These are phyloP conservation scores for Hibiscus trionum DNA, from an alignment of 345 rosid species.

Conservation along the genomic window DNA sequence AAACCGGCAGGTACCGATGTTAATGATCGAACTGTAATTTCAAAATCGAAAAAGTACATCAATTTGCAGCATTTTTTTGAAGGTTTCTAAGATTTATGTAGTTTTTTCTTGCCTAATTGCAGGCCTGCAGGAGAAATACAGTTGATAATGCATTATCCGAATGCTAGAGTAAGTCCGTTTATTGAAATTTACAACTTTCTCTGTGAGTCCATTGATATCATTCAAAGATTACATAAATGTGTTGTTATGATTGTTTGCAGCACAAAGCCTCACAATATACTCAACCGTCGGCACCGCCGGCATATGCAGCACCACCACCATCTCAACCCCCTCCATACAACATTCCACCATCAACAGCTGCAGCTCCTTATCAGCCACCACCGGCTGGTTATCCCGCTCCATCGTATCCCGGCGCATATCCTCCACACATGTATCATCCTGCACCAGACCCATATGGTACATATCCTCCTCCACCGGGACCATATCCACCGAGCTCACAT, in stretches of 20 bases:
- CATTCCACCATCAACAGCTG: conserved; percentile 5
- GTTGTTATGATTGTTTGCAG: conserved; percentile 29
- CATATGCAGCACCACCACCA: conserved; percentile 19
- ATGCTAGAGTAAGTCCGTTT: conserved; percentile 44
- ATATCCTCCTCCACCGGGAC: conserved; percentile 27
- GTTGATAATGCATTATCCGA: conserved; percentile 57
- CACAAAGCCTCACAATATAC: conserved; percentile 22
- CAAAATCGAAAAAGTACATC: not conserved
- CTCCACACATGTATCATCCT: conserved; percentile 33
- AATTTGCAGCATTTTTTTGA: not conserved
- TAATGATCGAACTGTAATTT: not conserved
- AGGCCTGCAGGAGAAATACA: conserved; percentile 82
- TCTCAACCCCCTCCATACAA: not conserved
- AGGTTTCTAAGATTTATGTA: not conserved
- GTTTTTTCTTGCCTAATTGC: conserved; percentile 9
- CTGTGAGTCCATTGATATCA: not conserved
- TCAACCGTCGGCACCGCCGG: conserved; percentile 17
- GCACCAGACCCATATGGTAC: conserved; percentile 26
- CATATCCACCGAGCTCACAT: conserved; percentile 18
- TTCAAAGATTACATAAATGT: not conserved
- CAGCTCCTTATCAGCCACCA: conserved; percentile 13
- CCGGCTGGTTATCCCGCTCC: conserved; percentile 18
- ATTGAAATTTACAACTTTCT: not conserved
- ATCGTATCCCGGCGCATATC: conserved; percentile 9
- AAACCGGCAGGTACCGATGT: conserved; percentile 61